Evolutionary conservation across 768 basidiomycete genomes (phyloP), one percentile per base, ranked within the genome.

Genomic region (Suillus lakei): DNA sequence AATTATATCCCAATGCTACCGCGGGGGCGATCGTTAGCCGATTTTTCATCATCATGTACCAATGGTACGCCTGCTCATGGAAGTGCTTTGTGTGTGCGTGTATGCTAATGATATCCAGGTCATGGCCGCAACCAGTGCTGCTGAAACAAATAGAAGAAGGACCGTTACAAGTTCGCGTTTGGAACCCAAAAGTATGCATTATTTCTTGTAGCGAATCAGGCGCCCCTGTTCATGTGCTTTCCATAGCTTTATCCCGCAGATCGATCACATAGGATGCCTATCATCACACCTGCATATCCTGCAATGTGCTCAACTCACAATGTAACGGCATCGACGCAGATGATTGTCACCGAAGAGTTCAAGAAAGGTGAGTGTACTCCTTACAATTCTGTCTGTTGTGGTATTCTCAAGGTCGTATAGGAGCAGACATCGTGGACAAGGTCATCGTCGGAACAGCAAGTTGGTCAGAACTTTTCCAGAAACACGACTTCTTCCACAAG

Each of bases 251-350:
- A 97, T 76, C 95, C 95, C 5, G 88, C 88, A 66, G 96, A 98
- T 77, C 85, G 93, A 64, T 86, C 93, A n/a, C 98, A 99, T 79
- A 87, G 95, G 69, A 99, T 99, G 98, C 98, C 98, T 15, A 98
- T 99, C 73, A 99, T 99, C 71, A 99, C 98, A 2, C 98, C 98
- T 4, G 96, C 98, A 13, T 99, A 98, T 78, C 98, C 98, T 54
- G 91, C 97, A 7, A 99, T 99, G 97, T 99, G 97, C 77, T 88
- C 97, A 30, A 99, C 98, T 21, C 98, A 99, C 80, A 99, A 99
- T 72, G 96, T 99, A 66, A 96, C 95, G 60, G 87, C 88, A 50
- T 98, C 96, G 10, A 99, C 97, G 5, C 95, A 98, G 79, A 90
- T 91, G 84, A 93, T 99, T 62, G 95, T 98, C 84, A 96, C 92